Conservation (phyloP, 2,329 filamentous ascomycete genomes). For the Phyllosticta paracitricarpa region DNA sequence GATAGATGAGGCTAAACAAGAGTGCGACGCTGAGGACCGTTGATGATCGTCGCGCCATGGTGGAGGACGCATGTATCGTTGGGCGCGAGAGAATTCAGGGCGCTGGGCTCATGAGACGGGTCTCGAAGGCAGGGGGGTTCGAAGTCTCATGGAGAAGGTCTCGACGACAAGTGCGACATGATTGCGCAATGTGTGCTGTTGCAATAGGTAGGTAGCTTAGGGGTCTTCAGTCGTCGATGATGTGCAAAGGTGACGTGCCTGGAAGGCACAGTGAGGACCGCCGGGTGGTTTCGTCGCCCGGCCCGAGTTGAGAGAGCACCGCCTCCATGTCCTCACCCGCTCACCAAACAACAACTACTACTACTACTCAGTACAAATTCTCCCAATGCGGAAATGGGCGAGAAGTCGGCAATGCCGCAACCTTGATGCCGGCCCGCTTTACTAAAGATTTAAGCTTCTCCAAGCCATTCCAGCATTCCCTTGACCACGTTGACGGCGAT, state of each 20-base stretch:
- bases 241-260: not conserved
- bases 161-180: not conserved
- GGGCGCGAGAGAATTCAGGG: not conserved
- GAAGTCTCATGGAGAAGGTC: not conserved
- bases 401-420: no score
- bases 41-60: slow-evolving; percentile 8
- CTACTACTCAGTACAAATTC: no score
- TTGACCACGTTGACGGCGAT: no score
- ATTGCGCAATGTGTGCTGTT: not conserved
- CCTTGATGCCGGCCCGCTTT: no score
- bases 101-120: not conserved
- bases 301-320: no score
- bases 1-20: not conserved
- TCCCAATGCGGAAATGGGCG: no score
- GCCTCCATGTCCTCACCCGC: no score
- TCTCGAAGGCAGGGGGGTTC: not conserved
- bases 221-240: not conserved
- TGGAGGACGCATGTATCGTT: not conserved
- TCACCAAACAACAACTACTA: no score
- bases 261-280: not conserved
- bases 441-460: no score
- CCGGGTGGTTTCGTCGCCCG: no score
- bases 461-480: no score
- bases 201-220: not conserved
- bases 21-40: not conserved